A percentile compares a stretch with the other conserved stretches of the same genome.
These are phyloP conservation scores for Lentithecium fluviatile DNA, from an alignment of 495 filamentous ascomycete genomes.

Conservation along the genomic window DNA sequence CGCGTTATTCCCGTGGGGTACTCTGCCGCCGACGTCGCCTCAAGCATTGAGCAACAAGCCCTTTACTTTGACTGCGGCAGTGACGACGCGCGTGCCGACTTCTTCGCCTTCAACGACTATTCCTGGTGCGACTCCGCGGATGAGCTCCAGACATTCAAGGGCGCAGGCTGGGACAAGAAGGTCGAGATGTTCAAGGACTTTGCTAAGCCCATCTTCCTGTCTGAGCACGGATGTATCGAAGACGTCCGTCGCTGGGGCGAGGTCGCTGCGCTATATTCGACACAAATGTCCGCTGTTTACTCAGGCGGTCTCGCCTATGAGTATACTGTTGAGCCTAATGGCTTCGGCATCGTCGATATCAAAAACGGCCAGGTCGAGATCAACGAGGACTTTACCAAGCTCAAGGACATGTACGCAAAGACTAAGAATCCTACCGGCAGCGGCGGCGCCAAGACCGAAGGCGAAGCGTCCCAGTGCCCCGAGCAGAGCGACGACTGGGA, in stretches of 20 bases:
- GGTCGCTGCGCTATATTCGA: slow-evolving; percentile 72
- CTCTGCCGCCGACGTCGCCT: slow-evolving; percentile 79
- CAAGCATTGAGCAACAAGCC: slow-evolving; percentile 84
- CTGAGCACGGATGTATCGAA: slow-evolving; percentile 87
- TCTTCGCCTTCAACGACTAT: slow-evolving; percentile 98
- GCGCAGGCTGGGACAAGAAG: slow-evolving; percentile 85
- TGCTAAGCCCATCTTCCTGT: slow-evolving; percentile 88
- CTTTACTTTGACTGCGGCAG: slow-evolving; percentile 92
- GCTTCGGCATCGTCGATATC: slow-evolving; percentile 57
- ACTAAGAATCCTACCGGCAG: slow-evolving; percentile 67
- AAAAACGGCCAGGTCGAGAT: slow-evolving; percentile 38
- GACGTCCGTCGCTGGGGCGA: slow-evolving; percentile 79
- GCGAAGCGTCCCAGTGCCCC: slow-evolving; percentile 69
- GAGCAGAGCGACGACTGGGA: slow-evolving; percentile 67
- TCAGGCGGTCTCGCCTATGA: slow-evolving; percentile 95
- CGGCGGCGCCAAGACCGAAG: slow-evolving; percentile 71
- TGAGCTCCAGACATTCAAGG: slow-evolving; percentile 54
- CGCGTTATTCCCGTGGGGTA: slow-evolving; percentile 88
- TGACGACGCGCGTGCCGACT: slow-evolving; percentile 70
- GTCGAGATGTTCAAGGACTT: slow-evolving; percentile 88
- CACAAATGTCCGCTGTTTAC: slow-evolving; percentile 85
- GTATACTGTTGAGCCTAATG: slow-evolving; percentile 74
- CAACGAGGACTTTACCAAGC: slow-evolving; percentile 60
- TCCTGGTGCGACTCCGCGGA: slow-evolving; percentile 84
- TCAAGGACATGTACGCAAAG: slow-evolving; percentile 61